Evolutionary conservation across 257 asterid species (phyloP).

Genomic region (Jacaranda mimosifolia): DNA sequence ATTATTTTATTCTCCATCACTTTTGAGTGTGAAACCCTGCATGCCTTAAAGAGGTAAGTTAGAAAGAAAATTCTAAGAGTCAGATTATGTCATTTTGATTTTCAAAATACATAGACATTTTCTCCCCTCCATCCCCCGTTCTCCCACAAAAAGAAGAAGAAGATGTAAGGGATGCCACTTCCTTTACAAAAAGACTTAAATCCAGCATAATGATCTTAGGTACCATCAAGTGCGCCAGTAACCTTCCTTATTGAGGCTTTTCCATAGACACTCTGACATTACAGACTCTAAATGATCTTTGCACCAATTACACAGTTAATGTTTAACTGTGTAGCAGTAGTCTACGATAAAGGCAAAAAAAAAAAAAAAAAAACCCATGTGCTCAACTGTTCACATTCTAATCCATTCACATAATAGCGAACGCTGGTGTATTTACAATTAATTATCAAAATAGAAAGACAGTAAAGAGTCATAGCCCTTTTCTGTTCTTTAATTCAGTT

Average conservation of each 20-base stretch:
- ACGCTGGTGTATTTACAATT: too few relatives aligned
- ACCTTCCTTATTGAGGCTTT: background rate
- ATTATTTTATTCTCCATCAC: slow-evolving; percentile 3
- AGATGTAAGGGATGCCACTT: background rate
- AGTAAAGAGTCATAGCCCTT: too few relatives aligned
- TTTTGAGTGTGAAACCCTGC: background rate
- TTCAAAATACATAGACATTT: background rate
- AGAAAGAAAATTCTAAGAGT: too few relatives aligned
- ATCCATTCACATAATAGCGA: too few relatives aligned
- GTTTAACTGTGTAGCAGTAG: background rate
- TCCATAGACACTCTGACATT: too few relatives aligned
- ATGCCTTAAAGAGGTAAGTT: background rate
- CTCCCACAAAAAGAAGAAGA: background rate
- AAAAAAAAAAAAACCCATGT: too few relatives aligned
- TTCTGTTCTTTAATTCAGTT: too few relatives aligned
- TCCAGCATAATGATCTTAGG: slow-evolving; percentile 1
- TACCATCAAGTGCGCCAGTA: background rate
- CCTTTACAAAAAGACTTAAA: background rate
- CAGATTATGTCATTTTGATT: too few relatives aligned
- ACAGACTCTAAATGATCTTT: background rate
- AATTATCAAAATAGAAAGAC: too few relatives aligned
- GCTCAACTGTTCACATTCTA: too few relatives aligned
- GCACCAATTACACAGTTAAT: slow-evolving; percentile 9
- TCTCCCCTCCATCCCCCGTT: background rate
- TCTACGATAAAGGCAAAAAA: too few relatives aligned